Evolutionary conservation across 495 filamentous ascomycete species (phyloP), one percentile per base, ranked within the genome.

Genomic region (Podospora tetraspora): DNA sequence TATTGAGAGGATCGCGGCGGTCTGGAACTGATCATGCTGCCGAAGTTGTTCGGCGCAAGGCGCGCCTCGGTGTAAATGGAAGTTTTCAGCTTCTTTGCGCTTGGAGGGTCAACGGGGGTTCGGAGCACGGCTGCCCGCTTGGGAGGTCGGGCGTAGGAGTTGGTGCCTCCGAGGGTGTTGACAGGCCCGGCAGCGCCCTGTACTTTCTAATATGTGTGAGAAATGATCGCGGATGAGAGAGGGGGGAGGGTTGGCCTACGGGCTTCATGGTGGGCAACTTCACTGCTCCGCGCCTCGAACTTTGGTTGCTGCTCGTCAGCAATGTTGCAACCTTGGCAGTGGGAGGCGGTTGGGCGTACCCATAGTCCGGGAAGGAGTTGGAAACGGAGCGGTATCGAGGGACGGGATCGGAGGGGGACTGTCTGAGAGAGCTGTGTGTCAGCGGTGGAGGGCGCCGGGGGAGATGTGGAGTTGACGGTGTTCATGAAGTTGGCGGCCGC

Each of bases 351-450:
- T 1, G 43, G 43, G 16, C 21, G 25, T 73, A 76, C 76, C 76
- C 76, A 76, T 77, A 76, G 61, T 77, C 76, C 30, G 76, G 73
- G 57, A 75, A 73, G 21, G 71, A 70, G 64, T 75, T 70, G 25
- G 66, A 60, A 32, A 67, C 69, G 57, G 61, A 63, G 69, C 75
- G 73, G 30, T 68, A 73, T 34, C 64, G 66, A 43, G 71, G 60
- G 59, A 69, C 63, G 27, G 61, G 59, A 10, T 23, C 56, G 62
- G 68, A 29, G 34, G 19, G 19, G 60, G 25, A 16, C 22, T n/a
- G 27, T 57, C 65, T 66, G 57, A 1, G 9, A 60, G 27, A 29
- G 24, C 13, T n/a, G 27, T 3, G 13, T n/a, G 65, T 66, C 65
- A 66, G 65, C 19, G 10, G 43, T 19, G 27, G 9, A 12, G 19